phyloP scores from a whole-genome alignment of 1,139 yeast species.

The Kodamaea sp. region DNA sequence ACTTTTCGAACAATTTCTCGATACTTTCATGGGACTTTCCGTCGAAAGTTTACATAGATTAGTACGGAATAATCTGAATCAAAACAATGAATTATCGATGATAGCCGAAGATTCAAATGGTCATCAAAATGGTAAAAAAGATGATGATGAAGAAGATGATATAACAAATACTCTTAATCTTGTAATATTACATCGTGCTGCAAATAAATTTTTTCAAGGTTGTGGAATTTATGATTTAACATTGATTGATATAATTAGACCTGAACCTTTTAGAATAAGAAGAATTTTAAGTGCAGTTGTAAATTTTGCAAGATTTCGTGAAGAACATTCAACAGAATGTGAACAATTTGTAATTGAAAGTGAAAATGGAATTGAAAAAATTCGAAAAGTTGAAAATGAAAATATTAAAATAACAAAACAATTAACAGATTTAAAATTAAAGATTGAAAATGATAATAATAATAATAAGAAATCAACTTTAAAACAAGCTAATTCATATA shows the following conservation, averaged over 20 bases:
- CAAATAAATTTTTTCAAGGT: slow-evolving; percentile 59
- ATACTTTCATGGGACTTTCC: slow-evolving; percentile 54
- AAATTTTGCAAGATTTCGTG: slow-evolving; percentile 81
- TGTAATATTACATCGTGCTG: slow-evolving; percentile 55
- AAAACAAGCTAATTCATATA: slow-evolving; percentile 52
- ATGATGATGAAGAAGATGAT: slow-evolving; percentile 35
- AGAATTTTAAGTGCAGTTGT: slow-evolving; percentile 78
- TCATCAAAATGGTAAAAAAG: slow-evolving; percentile 8
- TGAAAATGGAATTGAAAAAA: slow-evolving; percentile 45
- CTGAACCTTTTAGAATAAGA: slow-evolving; percentile 63
- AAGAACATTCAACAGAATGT: slow-evolving; percentile 68
- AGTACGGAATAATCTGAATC: slow-evolving; percentile 3
- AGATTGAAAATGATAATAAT: slow-evolving; percentile 22
- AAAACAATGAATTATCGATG: slow-evolving; percentile 3
- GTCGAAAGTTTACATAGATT: slow-evolving; percentile 13
- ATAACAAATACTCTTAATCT: slow-evolving; percentile 20
- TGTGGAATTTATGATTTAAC: slow-evolving; percentile 80
- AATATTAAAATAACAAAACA: slow-evolving; percentile 41
- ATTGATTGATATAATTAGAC: slow-evolving; percentile 59
- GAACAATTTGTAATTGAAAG: slow-evolving; percentile 56
- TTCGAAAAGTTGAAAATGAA: slow-evolving; percentile 28
- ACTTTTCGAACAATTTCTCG: slow-evolving; percentile 68
- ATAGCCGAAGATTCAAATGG: background rate
- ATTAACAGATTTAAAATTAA: slow-evolving; percentile 36
- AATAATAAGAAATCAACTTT: slow-evolving; percentile 27